These are phyloP conservation scores for Triticum urartu DNA, from an alignment of 176 grass and related monocot species.

Conservation along the genomic window DNA sequence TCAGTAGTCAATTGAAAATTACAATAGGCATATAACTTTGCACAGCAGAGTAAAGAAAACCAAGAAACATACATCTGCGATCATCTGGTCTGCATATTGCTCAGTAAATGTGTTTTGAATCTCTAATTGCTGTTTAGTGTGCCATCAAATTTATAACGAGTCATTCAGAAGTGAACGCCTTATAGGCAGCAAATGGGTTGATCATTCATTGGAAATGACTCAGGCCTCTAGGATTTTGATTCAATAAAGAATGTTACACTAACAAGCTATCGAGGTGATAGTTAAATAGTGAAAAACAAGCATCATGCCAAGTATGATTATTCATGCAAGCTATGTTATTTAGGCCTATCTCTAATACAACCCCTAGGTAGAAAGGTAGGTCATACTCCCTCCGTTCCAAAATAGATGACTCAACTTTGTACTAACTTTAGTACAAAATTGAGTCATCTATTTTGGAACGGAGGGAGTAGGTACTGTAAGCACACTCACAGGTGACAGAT, in stretches of 20 bases:
- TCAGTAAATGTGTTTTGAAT: neutral
- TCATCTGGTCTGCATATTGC: neutral
- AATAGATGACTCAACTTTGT: too few species aligned
- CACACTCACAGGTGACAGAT: neutral
- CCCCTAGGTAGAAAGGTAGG: neutral
- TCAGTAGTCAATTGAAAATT: neutral
- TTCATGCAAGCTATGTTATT: neutral
- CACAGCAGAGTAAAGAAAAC: neutral
- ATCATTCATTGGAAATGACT: neutral
- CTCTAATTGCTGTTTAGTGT: neutral
- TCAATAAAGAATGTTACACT: neutral
- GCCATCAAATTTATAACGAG: neutral
- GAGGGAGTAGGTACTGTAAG: neutral
- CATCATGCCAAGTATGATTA: neutral
- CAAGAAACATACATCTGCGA: conserved; percentile 5
- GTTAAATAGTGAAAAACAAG: neutral
- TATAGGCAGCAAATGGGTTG: neutral
- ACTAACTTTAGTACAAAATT: too few species aligned
- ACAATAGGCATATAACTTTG: neutral
- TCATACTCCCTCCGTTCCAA: neutral
- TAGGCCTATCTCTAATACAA: neutral
- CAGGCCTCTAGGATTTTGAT: neutral
- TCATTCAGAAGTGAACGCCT: neutral
- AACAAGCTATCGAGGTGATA: neutral
- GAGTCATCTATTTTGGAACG: too few species aligned